A percentile compares a stretch with the other conserved stretches of the same genome.
Conservation (phyloP, 2,329 filamentous ascomycete genomes). For the Xylariaceae sp. region DNA sequence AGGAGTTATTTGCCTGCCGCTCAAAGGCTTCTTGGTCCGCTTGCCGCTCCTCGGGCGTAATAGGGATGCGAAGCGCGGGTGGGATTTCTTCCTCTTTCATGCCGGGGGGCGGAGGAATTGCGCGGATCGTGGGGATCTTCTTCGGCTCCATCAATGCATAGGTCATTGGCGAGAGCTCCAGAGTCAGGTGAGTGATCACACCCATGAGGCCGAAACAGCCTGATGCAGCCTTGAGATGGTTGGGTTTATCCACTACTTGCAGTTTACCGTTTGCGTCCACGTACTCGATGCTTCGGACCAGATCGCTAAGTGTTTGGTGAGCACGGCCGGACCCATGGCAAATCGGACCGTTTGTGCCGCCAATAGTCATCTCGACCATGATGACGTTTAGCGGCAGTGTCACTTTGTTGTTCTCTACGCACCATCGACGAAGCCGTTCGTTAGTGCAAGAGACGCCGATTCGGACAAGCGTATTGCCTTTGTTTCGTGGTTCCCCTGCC, state of each 20-base stretch:
- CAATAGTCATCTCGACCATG: constrained; percentile 51
- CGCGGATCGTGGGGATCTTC: constrained; percentile 46
- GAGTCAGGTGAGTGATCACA: constrained; percentile 51
- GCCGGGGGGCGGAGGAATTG: constrained; percentile 44
- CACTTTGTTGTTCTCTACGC: constrained; percentile 44
- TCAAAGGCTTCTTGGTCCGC: constrained; percentile 29
- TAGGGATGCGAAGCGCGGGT: constrained; percentile 35
- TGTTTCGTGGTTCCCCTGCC: constrained; percentile 31
- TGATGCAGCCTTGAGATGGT: constrained; percentile 44
- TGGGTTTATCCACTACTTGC: constrained; percentile 39
- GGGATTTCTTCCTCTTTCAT: constrained; percentile 41
- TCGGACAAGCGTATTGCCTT: constrained; percentile 39
- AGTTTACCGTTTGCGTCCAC: constrained; percentile 48
- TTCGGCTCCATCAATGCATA: constrained; percentile 49
- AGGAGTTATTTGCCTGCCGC: constrained; percentile 42
- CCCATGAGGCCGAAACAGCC: constrained; percentile 51
- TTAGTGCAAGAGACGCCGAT: constrained; percentile 49
- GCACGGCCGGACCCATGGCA: constrained; percentile 50
- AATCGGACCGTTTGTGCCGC: constrained; percentile 48
- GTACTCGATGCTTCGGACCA: constrained; percentile 51
- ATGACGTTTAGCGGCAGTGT: constrained; percentile 49
- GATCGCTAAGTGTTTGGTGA: constrained; percentile 49
- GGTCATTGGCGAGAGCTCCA: constrained; percentile 50
- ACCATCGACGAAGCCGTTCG: constrained; percentile 50
- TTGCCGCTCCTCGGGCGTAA: constrained; percentile 11